Base-by-base conservation (phyloP, 2,329 filamentous ascomycete genomes). In the Didymella segeticola region DNA sequence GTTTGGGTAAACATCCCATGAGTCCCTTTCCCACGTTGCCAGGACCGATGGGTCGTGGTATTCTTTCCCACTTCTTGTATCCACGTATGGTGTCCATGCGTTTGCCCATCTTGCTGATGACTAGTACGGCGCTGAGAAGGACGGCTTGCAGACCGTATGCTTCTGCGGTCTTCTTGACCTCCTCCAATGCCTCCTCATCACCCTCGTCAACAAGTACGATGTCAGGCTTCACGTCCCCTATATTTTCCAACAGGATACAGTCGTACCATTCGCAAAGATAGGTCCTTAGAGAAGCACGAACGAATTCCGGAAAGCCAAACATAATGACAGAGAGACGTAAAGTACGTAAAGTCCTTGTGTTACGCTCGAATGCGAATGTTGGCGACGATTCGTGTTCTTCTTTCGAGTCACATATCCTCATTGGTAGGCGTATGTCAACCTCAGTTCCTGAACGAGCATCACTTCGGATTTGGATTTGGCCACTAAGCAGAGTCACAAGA, bases 381-480 rank as follows among this genome's bases (percentile, higher is more conserved):
- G 29, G 15, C 15, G 33, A 7, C 19, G 29, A 22, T 6, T 41
- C 25, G 11, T 34, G 27, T 5, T 37, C 27, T 5, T 34, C 20
- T 1, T 25, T 12, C 2, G 37, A 6, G 2, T 15, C n/a, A 17
- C 42, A 53, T 6, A 27, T 8, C 12, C 29, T 43, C 37, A 52
- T 46, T 4, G 47, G 53, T 15, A 56, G 15, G 12, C 1, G 34
- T 17, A 56, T 26, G 3, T 26, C 41, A 12, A 56, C 36, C 17
- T 43, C 26, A 11, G 53, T 52, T 20, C 53, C 53, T 9, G 22
- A 27, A 3, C 25, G 4, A 2, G 31, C 20, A 1, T 47, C 27
- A 31, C 53, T 56, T 12, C 49, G 42, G 8, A 67, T 51, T 34
- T 56, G 19, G 12, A 67, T 65, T 11, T 52, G 54, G n/a, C 63